A percentile compares a stretch with the other conserved stretches of the same genome.
Evolutionary conservation across 2,329 filamentous ascomycete species (phyloP).

Genomic region (Talaromyces marneffei): DNA sequence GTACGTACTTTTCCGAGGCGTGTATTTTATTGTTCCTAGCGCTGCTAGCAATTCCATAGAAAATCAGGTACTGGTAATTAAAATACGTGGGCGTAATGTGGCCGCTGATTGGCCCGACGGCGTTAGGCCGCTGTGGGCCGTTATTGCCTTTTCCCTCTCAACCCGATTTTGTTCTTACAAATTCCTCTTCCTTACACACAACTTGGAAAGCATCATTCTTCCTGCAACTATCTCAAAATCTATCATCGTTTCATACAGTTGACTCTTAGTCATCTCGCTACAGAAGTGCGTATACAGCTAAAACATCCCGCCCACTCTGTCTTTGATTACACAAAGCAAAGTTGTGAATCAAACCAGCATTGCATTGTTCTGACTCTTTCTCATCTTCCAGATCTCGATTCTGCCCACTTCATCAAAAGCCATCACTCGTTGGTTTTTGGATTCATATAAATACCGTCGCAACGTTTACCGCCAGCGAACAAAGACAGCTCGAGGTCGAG

Average conservation of each 20-base stretch:
- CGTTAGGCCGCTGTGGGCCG: slow-evolving; percentile 1
- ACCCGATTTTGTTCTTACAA: not conserved
- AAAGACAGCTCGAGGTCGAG: slow-evolving; percentile 28
- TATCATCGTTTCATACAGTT: not conserved
- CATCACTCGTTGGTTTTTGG: slow-evolving; percentile 2
- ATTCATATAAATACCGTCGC: not conserved
- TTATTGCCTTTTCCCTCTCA: slow-evolving; percentile 3
- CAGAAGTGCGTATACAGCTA: not conserved
- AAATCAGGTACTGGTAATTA: not conserved
- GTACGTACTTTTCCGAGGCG: not conserved
- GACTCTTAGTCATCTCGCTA: not conserved
- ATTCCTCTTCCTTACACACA: not conserved
- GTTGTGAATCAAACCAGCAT: not conserved
- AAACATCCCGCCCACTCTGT: not conserved
- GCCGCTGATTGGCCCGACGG: not conserved
- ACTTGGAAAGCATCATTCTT: not conserved
- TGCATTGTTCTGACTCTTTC: not conserved
- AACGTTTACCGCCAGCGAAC: slow-evolving; percentile 29
- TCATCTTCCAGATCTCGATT: not conserved
- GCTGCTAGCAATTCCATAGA: not conserved
- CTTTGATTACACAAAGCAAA: not conserved
- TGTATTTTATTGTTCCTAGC: not conserved
- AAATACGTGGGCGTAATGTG: not conserved
- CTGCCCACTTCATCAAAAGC: not conserved
- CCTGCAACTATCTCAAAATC: not conserved